Evolutionary conservation across 306 rosid species (phyloP), one percentile per base, ranked within the genome.

Genomic region (Vicia sativa): DNA sequence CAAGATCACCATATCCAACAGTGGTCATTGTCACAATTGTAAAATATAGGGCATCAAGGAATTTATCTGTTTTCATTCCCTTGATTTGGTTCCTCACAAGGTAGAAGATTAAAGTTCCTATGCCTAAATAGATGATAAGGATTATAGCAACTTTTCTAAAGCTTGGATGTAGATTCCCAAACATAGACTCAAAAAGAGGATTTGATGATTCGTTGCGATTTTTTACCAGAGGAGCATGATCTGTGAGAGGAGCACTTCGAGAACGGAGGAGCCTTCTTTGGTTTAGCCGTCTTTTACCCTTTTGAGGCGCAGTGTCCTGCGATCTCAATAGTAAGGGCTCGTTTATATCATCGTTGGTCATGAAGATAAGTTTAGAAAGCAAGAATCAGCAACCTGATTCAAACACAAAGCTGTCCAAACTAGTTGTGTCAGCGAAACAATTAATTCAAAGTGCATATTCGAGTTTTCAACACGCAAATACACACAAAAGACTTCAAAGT

Each of bases 231-330:
- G 71, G 59, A 62, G 16, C 43, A 29, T 9, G 15, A 8, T 72
- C 75, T n/a, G 64, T 74, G 58, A 38, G 18, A 14, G 91, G 92
- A 57, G 88, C 95, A 71, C 91, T 86, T 84, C 44, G 83, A 70
- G 75, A 45, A 11, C 71, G 91, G 35, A 73, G 78, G 63, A 45
- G 11, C 60, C 76, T 82, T 74, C 83, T 81, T 72, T 53, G 56
- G 54, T 66, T 77, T 77, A 53, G 65, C 62, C 28, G 70, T 49
- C 60, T 45, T 59, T 21, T 74, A 9, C 41, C 63, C 44, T 72
- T 73, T 63, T 37, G 87, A 13, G 71, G 11, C 8, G 55, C 67
- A 19, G 74, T 66, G 41, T 78, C 76, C 23, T 14, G 18, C 5
- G 53, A 37, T 23, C 48, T 62, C 5, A 49, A 61, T 49, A 83